These are phyloP conservation scores for Lipomyces orientalis DNA, from an alignment of 805 yeast genomes.

Conservation along the genomic window DNA sequence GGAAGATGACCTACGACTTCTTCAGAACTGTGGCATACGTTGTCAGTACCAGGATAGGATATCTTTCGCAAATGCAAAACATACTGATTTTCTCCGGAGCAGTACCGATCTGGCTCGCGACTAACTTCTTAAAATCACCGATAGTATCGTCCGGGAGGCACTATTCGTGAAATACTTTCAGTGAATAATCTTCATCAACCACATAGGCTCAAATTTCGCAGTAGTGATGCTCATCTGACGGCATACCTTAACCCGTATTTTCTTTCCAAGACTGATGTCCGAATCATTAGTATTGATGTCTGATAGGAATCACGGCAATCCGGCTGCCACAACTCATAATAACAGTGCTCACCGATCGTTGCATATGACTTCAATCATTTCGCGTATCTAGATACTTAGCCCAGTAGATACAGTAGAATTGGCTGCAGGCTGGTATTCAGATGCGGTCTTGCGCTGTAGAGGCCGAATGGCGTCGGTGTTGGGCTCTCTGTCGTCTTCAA, in stretches of 20 bases:
- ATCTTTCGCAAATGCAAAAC: slow-evolving; percentile 16
- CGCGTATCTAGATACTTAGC: background rate
- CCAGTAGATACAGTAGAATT: background rate
- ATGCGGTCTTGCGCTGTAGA: background rate
- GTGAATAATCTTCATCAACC: background rate
- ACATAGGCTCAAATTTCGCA: background rate
- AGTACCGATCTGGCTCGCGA: slow-evolving; percentile 84
- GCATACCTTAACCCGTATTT: slow-evolving; percentile 71
- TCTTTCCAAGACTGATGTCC: slow-evolving; percentile 73
- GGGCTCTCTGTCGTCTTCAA: too few species aligned
- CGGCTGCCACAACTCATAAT: background rate
- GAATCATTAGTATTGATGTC: background rate
- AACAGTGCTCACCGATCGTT: slow-evolving; percentile 60
- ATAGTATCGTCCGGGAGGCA: slow-evolving; percentile 84
- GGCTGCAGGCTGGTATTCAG: background rate
- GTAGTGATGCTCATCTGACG: background rate
- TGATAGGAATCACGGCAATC: background rate
- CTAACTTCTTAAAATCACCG: slow-evolving; percentile 86
- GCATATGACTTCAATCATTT: slow-evolving; percentile 74
- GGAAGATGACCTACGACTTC: slow-evolving; percentile 58
- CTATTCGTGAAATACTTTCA: slow-evolving; percentile 32
- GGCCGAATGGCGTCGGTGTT: background rate
- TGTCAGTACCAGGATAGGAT: background rate
- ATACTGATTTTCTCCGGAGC: slow-evolving; percentile 57
- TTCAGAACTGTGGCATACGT: slow-evolving; percentile 59